Percentiles rank a stretch among this genome's conserved stretches.
Conservation (phyloP, 208 protist species). For the Trypanosomatidae sp. region DNA sequence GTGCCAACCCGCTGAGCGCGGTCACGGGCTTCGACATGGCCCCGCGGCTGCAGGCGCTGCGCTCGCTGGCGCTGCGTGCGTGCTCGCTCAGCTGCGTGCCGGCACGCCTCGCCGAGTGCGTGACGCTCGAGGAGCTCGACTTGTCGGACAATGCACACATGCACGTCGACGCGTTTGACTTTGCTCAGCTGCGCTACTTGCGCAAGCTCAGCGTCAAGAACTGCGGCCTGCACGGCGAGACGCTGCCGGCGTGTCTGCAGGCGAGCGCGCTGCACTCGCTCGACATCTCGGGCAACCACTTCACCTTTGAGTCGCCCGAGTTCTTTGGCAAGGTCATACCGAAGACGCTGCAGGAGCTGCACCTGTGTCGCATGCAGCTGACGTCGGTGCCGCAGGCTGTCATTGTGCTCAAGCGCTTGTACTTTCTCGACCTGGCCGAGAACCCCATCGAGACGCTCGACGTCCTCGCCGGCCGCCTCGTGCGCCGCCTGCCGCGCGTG, state of each 20-base stretch:
- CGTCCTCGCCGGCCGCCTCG: slow-evolving; percentile 64
- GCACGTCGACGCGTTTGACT: slow-evolving; percentile 19
- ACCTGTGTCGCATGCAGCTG: slow-evolving; percentile 46
- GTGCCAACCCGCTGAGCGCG: slow-evolving; percentile 45
- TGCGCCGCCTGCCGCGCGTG: slow-evolving; percentile 24
- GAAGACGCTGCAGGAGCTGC: slow-evolving; percentile 46
- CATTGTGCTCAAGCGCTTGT: slow-evolving; percentile 29
- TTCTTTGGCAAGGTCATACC: slow-evolving; percentile 63
- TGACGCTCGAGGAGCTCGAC: slow-evolving; percentile 47
- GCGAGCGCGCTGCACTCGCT: slow-evolving; percentile 21
- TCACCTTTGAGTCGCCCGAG: slow-evolving; percentile 38
- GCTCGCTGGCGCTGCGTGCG: slow-evolving; percentile 30
- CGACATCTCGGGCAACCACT: slow-evolving; percentile 69
- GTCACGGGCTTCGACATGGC: slow-evolving; percentile 28
- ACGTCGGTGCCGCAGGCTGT: slow-evolving; percentile 55
- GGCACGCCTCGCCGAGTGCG: slow-evolving; percentile 19
- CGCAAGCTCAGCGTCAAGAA: slow-evolving; percentile 42
- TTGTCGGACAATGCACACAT: slow-evolving; percentile 57
- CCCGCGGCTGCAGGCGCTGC: slow-evolving; percentile 25
- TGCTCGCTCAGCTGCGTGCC: slow-evolving; percentile 42
- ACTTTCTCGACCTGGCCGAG: slow-evolving; percentile 49
- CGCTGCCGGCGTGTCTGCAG: slow-evolving; percentile 39
- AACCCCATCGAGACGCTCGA: slow-evolving; percentile 78
- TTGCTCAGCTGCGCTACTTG: slow-evolving; percentile 24
- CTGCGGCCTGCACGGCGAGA: slow-evolving; percentile 40